Conservation (phyloP, 306 rosid species). For the Prosopis cineraria region DNA sequence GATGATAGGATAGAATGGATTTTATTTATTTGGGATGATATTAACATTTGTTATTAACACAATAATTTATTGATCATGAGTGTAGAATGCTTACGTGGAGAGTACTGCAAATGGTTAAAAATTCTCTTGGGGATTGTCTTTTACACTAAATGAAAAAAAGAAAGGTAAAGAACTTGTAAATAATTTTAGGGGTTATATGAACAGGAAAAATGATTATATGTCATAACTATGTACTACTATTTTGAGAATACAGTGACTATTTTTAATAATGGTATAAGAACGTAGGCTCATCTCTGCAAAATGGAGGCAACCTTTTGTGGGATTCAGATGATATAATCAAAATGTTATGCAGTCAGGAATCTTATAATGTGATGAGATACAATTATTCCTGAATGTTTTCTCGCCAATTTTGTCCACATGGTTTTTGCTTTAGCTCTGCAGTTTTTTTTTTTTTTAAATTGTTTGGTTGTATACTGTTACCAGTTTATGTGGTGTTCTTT, state of each 20-base stretch:
- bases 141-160: background rate
- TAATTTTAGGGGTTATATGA: background rate
- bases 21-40: background rate
- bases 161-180: background rate
- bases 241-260: too few relatives aligned
- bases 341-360: background rate
- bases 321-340: background rate
- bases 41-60: background rate
- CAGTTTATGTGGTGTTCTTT: background rate
- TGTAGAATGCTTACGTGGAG: background rate
- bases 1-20: background rate
- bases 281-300: background rate
- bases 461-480: background rate
- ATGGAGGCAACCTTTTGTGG: background rate
- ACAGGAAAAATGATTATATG: background rate
- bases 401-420: background rate
- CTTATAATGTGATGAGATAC: too few relatives aligned
- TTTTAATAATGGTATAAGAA: too few relatives aligned
- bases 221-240: too few relatives aligned
- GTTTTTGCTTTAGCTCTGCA: background rate
- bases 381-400: background rate
- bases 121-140: background rate
- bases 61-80: background rate
- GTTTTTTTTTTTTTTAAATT: background rate
- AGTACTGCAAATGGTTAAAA: background rate